Conservation (phyloP, 768 basidiomycete genomes). For the Suillus tomentosus region DNA sequence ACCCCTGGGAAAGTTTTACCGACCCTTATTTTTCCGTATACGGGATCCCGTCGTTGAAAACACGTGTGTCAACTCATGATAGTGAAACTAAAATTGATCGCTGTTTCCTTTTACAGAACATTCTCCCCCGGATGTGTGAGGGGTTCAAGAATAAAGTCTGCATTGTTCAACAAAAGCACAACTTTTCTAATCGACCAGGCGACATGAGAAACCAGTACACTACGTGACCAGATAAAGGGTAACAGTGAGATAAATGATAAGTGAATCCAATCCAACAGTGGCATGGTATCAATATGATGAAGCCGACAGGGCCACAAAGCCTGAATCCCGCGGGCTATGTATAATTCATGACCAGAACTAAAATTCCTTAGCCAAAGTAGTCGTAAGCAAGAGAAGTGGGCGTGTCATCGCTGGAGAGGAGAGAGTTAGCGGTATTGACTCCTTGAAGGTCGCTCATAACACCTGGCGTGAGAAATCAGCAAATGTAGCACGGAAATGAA, state of each 20-base stretch:
- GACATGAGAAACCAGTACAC: conserved; percentile 25
- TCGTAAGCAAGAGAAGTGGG: conserved; percentile 54
- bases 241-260: conserved; percentile 16
- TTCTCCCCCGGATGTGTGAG: background rate
- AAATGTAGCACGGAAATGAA: background rate
- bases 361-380: conserved; percentile 43
- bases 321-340: conserved; percentile 6
- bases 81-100: background rate
- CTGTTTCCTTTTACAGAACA: background rate
- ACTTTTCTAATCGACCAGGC: conserved; percentile 7
- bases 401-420: conserved; percentile 46
- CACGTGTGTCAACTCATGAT: background rate
- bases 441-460: conserved; percentile 55
- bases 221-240: conserved; percentile 10
- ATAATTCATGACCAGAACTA: background rate
- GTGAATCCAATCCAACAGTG: conserved; percentile 20
- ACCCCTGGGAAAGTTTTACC: too few relatives aligned
- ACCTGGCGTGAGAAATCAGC: conserved; percentile 39
- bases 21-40: background rate
- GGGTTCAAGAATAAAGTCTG: background rate
- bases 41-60: conserved; percentile 5
- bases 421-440: conserved; percentile 55
- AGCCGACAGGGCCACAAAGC: conserved; percentile 11
- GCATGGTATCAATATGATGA: conserved; percentile 9
- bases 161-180: conserved; percentile 27